Percentiles rank a stretch among this genome's conserved stretches.
phyloP scores from a whole-genome alignment of 208 protist species.

The Leishmania arabica region DNA sequence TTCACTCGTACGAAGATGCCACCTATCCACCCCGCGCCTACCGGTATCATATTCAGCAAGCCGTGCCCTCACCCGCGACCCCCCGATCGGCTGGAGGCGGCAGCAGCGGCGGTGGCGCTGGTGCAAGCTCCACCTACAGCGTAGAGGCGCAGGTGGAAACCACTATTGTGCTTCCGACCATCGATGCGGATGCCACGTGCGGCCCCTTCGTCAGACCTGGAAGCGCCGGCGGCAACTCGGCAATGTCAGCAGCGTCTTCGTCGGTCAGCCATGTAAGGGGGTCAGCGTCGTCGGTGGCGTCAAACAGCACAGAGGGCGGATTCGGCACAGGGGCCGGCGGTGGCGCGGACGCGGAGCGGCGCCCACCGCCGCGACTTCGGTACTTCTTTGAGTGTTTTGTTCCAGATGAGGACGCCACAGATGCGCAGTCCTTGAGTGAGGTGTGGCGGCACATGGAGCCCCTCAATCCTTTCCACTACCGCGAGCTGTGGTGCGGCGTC shows the following conservation, averaged over 20 bases:
- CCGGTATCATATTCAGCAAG: conserved; percentile 59
- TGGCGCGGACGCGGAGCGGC: conserved; percentile 19
- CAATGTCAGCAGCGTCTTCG: conserved; percentile 10
- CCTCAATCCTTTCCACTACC: conserved; percentile 84
- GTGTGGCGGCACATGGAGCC: conserved; percentile 42
- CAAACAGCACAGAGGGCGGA: conserved; percentile 7
- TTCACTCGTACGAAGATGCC: conserved; percentile 65
- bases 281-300: conserved; percentile 9
- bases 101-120: not conserved
- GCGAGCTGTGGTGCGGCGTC: conserved; percentile 34
- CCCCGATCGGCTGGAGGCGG: not conserved
- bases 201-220: conserved; percentile 23
- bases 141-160: conserved; percentile 2
- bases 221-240: conserved; percentile 14
- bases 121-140: not conserved
- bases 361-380: conserved; percentile 43
- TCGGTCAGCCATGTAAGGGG: conserved; percentile 7
- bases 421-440: conserved; percentile 18
- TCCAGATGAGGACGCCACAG: conserved; percentile 16
- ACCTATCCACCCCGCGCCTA: conserved; percentile 76
- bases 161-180: conserved; percentile 68
- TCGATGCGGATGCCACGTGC: conserved; percentile 65
- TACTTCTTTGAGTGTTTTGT: conserved; percentile 71
- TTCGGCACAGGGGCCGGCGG: not conserved
- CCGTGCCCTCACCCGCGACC: not conserved